Evolutionary conservation across 352 stramenopile species (phyloP).

Genomic region (Phytophthora multivora): DNA sequence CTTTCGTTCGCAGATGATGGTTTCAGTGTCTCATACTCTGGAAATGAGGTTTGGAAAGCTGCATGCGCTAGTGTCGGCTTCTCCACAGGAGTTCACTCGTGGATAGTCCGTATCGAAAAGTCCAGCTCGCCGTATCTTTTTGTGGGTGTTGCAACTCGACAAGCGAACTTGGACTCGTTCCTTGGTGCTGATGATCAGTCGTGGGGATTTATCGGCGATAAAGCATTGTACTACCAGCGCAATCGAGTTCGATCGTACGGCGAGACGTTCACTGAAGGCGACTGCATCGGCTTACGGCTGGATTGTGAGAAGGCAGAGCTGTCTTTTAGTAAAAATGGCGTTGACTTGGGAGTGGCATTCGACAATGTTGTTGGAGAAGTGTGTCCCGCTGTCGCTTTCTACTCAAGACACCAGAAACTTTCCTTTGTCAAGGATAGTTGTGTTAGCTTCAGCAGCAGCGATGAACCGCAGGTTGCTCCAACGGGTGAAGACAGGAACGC

Average conservation of each 20-base stretch:
- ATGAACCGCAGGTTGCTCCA: neutral
- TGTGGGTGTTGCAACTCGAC: conserved; percentile 93
- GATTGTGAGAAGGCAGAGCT: conserved; percentile 88
- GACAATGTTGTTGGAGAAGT: conserved; percentile 91
- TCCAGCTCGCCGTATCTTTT: conserved; percentile 97
- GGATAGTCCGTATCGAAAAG: conserved; percentile 93
- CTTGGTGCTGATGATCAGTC: conserved; percentile 97
- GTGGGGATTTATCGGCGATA: conserved; percentile 99
- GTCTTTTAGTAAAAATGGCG: conserved; percentile 91
- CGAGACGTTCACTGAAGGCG: conserved; percentile 83
- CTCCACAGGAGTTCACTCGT: conserved; percentile 75
- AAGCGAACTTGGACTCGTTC: conserved; percentile 95
- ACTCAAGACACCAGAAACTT: conserved; percentile 89
- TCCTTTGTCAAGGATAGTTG: conserved; percentile 47
- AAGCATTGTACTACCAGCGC: conserved; percentile 98
- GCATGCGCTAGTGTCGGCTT: conserved; percentile 77
- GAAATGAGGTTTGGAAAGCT: conserved; percentile 91
- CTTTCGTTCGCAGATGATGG: conserved; percentile 71
- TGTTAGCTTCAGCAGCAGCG: conserved; percentile 9
- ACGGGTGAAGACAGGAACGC: conserved; percentile 31
- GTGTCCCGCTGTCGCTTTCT: conserved; percentile 93
- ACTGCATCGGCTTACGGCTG: conserved; percentile 83
- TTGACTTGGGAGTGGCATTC: conserved; percentile 86
- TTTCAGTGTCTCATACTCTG: conserved; percentile 64
- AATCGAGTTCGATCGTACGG: conserved; percentile 93